phyloP scores from a whole-genome alignment of 495 filamentous ascomycete species.

The Xylaria scruposa region DNA sequence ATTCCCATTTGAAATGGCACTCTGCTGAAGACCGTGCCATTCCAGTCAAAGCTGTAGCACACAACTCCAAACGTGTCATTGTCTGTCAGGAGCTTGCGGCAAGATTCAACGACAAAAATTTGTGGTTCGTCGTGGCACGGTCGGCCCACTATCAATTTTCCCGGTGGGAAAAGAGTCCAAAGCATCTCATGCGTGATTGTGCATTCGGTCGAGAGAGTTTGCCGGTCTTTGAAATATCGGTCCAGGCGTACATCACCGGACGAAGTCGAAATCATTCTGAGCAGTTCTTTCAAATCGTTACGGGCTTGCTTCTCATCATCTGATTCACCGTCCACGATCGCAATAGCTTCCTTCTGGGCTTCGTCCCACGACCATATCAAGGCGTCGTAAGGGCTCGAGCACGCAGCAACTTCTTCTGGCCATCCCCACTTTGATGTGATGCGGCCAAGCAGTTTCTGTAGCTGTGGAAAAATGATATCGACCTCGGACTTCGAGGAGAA shows the following conservation, averaged over 20 bases:
- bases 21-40: neutral
- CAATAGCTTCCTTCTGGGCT: constrained; percentile 12
- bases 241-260: constrained; percentile 13
- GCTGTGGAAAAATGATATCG: neutral
- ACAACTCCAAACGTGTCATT: neutral
- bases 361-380: constrained; percentile 18
- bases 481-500: constrained; percentile 7
- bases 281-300: constrained; percentile 4
- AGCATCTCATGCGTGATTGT: constrained; percentile 8
- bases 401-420: constrained; percentile 7
- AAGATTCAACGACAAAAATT: constrained; percentile 6
- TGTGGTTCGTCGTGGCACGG: constrained; percentile 13
- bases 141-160: constrained; percentile 12
- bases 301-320: constrained; percentile 20
- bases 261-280: constrained; percentile 18
- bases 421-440: constrained; percentile 19
- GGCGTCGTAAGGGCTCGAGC: constrained; percentile 2
- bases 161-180: constrained; percentile 19
- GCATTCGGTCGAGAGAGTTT: neutral
- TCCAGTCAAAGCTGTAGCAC: constrained; percentile 20
- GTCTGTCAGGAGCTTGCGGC: neutral
- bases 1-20: neutral
- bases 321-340: neutral
- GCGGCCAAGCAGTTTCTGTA: constrained; percentile 17
- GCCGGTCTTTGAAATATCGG: constrained; percentile 16